Base-by-base conservation (phyloP, 192 early-diverging fungal species). In the Backusella mclennaniae region DNA sequence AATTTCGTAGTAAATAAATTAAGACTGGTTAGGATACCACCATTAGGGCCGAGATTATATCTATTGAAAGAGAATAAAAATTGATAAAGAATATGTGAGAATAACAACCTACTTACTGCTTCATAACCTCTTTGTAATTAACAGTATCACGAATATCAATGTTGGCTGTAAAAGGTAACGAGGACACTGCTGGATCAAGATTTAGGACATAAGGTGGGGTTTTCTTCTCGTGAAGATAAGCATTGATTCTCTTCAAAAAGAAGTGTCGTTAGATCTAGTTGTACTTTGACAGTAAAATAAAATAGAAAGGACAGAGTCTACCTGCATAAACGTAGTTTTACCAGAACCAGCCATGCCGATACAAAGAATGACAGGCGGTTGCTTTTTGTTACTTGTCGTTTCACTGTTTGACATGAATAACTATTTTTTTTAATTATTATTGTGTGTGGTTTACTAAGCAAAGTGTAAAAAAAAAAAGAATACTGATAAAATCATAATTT, bases 71-170 rank as follows among this genome's bases (percentile, higher is more conserved):
- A 21, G 70, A 29, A 33, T 33, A 77, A 33, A 53, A 23, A 23
- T 35, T 44, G 4, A 1, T 23, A 41, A 29, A 14, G 33, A 21
- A 3, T 69, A 69, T 11, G 31, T 2, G 21, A 68, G 35, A 35
- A 33, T 26, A 39, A 15, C 1, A 29, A 31, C 7, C 21, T 71
- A 74, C 84, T 82, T 89, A 94, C 92, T 98, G 95, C 76, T 94
- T 93, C 97, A 99, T 99, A 44, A 99, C 97, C 80, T 98, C 93
- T 86, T 97, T 97, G 88, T 98, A 99, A 87, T 99, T 95, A 31
- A 99, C 93, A 4, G 96, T 97, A 84, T 99, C 97, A 26, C 96
- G 88, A 75, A 99, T 97, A 80, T 99, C 97, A 73, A 99, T 96
- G 81, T 99, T 97, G 52, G 96, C 93, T n/a, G 90, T 89, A 81